Evolutionary conservation across 768 basidiomycete species (phyloP), one percentile per base, ranked within the genome.

Genomic region (Mycena latifolia): DNA sequence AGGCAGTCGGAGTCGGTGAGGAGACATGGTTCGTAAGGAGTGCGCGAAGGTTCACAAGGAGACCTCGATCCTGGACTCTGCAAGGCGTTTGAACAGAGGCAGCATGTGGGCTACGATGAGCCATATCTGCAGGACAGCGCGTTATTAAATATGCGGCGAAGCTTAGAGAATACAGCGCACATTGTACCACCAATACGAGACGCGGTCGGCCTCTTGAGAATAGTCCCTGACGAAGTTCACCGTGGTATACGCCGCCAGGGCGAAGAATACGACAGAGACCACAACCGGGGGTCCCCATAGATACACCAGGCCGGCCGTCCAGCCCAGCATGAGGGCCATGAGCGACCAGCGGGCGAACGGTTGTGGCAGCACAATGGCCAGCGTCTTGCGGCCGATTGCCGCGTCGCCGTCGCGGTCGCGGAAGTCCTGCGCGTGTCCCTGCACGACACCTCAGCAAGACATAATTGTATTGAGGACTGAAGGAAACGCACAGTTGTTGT

Each of bases 401-500:
- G 63, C 57, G 39, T 71, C 69, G 12, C 66, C 69, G 5, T 61
- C 54, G 18, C 61, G 50, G 45, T 71, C 69, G 18, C 69, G 53
- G 37, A 65, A 71, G 27, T 71, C 69, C 43, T 67, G 67, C 1
- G 69, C 69, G 22, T 71, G 63, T 11, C 69, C 67, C 69, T 71
- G 22, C 5, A 41, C 27, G 37, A 12, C 20, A 4, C 12, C 4
- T 45, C n/a, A 31, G 18, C 5, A 7, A n/a, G 25, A 15, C 24
- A 29, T n/a, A 33, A 51, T 31, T 20, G 22, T 27, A 29, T n/a
- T 20, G 27, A 20, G 1, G 24, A n/a, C 8, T 27, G 29, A n/a
- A 33, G 7, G 20, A 71, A 72, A 33, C 76, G 72, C 11, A 81
- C 72, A 0, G 80, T 81, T 10, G 81, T 81, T 3, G 73, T 50